A percentile compares a stretch with the other conserved stretches of the same genome.
Conservation (phyloP, 2,329 filamentous ascomycete species). For the Colletotrichum caudatum region DNA sequence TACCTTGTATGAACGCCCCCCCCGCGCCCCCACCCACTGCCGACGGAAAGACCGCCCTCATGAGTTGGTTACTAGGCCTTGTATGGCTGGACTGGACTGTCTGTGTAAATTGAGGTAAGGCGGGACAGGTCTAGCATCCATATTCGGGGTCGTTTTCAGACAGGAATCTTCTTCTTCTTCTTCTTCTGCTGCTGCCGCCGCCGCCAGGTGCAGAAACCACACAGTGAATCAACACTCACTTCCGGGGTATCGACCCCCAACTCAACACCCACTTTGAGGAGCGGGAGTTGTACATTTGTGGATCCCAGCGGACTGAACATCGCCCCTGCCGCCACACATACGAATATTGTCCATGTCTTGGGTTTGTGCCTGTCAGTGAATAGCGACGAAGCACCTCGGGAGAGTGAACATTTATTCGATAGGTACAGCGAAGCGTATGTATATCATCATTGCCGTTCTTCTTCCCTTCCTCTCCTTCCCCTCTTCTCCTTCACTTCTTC, state of each 20-base stretch:
- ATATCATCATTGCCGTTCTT: no score
- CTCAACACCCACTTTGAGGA: constrained; percentile 17
- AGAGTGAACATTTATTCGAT: background rate
- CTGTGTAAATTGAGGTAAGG: constrained; percentile 7
- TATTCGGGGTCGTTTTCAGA: constrained; percentile 6
- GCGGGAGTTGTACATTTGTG: constrained; percentile 18
- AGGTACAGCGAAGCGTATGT: background rate
- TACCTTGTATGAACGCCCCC: background rate
- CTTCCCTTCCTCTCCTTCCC: no score
- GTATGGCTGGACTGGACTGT: constrained; percentile 20
- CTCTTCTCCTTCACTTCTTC: no score
- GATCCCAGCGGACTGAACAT: constrained; percentile 4
- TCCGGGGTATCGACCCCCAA: constrained; percentile 29
- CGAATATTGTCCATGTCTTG: background rate
- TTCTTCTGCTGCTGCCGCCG: constrained; percentile 1
- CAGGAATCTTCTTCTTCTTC: constrained; percentile 6
- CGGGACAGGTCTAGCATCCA: background rate
- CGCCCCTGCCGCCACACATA: constrained; percentile 1
- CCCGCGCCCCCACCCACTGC: background rate
- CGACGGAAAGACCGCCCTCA: constrained; percentile 5
- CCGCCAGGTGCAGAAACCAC: constrained; percentile 18
- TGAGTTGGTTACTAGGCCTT: background rate
- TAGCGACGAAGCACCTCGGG: background rate
- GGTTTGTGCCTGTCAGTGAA: background rate
- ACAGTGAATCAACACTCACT: constrained; percentile 13